Conservation (phyloP, 1,139 yeast genomes). For the Geotrichum histeridarum region DNA sequence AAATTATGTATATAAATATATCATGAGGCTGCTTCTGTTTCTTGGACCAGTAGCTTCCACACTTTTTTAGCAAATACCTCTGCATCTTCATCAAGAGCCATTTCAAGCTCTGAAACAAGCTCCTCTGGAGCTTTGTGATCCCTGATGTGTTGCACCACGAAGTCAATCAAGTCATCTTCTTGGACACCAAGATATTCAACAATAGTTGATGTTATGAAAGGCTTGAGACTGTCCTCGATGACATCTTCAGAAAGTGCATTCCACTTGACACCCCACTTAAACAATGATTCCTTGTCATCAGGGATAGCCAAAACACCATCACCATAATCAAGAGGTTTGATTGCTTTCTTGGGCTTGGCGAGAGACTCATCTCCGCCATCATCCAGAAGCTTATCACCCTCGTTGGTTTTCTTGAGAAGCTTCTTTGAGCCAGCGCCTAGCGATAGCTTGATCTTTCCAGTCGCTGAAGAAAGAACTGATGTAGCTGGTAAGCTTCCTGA, state of each 20-base stretch:
- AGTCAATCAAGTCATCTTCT: conserved; percentile 36
- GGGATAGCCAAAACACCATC: conserved; percentile 24
- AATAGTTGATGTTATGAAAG: conserved; percentile 31
- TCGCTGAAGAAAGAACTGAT: neutral
- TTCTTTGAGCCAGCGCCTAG: conserved; percentile 14
- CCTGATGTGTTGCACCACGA: conserved; percentile 30
- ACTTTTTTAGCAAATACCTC: conserved; percentile 29
- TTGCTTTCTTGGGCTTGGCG: conserved; percentile 5
- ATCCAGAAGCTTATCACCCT: conserved; percentile 12
- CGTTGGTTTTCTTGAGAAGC: neutral
- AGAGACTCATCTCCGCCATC: neutral
- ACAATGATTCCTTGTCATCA: conserved; percentile 24
- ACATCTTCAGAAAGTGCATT: conserved; percentile 26
- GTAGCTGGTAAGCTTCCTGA: neutral
- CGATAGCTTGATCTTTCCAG: conserved; percentile 18
- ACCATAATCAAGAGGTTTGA: neutral
- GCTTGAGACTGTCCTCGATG: conserved; percentile 27
- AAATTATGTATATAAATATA: neutral
- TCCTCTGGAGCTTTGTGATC: conserved; percentile 30
- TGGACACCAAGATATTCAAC: conserved; percentile 37
- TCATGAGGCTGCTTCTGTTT: conserved; percentile 23
- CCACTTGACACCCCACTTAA: conserved; percentile 31
- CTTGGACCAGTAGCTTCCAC: conserved; percentile 32
- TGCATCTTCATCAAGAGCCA: conserved; percentile 38
- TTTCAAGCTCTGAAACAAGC: conserved; percentile 32